Evolutionary conservation across 495 filamentous ascomycete species (phyloP).

Genomic region (Physcia stellaris): DNA sequence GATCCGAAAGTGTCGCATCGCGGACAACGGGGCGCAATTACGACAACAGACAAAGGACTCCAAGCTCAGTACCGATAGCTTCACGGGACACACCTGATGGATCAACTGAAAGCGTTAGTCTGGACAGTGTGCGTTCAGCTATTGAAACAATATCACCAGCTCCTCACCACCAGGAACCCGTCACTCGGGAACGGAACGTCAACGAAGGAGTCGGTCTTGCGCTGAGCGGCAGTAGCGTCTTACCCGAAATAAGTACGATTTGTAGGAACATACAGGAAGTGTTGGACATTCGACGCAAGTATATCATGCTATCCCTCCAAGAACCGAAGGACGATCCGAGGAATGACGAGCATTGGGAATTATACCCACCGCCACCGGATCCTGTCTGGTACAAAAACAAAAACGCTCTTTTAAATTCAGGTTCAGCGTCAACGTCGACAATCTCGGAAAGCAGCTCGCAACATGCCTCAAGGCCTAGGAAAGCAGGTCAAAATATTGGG

Average conservation of each 20-base stretch:
- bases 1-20: no score
- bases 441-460: conserved; percentile 7
- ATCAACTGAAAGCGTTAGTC: no score
- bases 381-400: conserved; percentile 75
- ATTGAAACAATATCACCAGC: no score
- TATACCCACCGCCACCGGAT: conserved; percentile 83
- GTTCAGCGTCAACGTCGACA: conserved; percentile 10
- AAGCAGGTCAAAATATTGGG: conserved; percentile 82
- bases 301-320: conserved; percentile 78
- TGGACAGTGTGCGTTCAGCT: no score
- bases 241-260: conserved; percentile 67
- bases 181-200: no score
- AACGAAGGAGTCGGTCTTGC: no score
- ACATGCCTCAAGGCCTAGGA: conserved; percentile 42
- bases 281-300: conserved; percentile 74
- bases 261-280: conserved; percentile 79
- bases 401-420: conserved; percentile 25
- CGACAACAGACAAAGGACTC: no score
- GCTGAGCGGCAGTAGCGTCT: no score
- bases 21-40: no score
- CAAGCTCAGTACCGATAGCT: no score
- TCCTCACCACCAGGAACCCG: no score
- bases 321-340: conserved; percentile 69
- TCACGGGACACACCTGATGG: no score
- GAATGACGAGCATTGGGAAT: conserved; percentile 67